Percentiles rank a stretch among this genome's conserved stretches.
phyloP scores from a whole-genome alignment of 306 rosid genomes.

The Malus orientalis region DNA sequence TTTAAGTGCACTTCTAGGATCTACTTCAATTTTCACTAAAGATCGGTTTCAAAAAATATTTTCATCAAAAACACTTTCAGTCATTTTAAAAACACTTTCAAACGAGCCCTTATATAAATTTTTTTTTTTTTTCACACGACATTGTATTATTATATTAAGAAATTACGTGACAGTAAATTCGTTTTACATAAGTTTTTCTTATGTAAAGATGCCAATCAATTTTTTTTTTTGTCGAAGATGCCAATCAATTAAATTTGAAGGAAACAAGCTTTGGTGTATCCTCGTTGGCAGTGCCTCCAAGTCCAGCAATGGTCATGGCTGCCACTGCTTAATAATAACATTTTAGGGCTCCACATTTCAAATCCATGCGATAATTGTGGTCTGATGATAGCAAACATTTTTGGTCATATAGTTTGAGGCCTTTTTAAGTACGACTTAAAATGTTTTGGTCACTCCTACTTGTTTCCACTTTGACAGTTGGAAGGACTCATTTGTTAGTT shows the following conservation, averaged over 20 bases:
- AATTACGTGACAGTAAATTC: no score
- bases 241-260: not conserved
- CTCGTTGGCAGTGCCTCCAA: not conserved
- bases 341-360: not conserved
- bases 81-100: no score
- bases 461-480: not conserved
- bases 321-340: not conserved
- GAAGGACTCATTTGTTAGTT: not conserved
- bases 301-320: not conserved
- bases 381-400: not conserved
- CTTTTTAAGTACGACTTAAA: not conserved
- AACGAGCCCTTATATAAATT: no score
- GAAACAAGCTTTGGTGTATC: not conserved
- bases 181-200: no score
- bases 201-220: not conserved
- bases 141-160: no score
- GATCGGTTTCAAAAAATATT: no score
- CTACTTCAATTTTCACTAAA: no score
- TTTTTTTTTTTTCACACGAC: no score
- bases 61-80: rapidly evolving
- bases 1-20: no score
- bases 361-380: not conserved
- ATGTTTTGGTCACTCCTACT: not conserved
- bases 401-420: not conserved
- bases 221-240: not conserved